These are phyloP conservation scores for Phaeotremella fagi DNA, from an alignment of 768 basidiomycete species.

Conservation along the genomic window DNA sequence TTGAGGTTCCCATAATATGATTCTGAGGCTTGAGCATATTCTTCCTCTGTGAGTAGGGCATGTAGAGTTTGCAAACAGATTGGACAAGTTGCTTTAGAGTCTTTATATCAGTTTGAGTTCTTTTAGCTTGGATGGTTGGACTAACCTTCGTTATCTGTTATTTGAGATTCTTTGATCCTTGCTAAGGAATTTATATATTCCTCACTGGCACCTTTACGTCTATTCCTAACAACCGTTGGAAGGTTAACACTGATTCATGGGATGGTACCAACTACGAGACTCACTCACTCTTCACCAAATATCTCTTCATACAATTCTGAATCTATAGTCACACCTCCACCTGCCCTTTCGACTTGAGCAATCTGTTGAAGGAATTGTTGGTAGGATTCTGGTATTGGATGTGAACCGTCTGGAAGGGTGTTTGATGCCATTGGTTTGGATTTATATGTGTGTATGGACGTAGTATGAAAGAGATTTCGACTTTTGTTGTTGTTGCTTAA, in stretches of 20 bases:
- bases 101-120: background rate
- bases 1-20: background rate
- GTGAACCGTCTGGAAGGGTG: too few species aligned
- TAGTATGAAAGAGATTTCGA: background rate
- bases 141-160: background rate
- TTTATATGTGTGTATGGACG: background rate
- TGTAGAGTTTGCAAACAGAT: conserved; percentile 2
- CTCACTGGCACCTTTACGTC: background rate
- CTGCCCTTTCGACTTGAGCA: background rate
- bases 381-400: background rate
- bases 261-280: background rate
- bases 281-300: background rate
- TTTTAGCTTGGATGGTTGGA: background rate
- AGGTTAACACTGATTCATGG: background rate
- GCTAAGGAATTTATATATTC: background rate
- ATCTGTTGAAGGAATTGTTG: background rate
- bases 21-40: conserved; percentile 4
- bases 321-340: background rate
- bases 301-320: conserved; percentile 4
- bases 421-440: background rate
- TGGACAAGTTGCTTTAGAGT: background rate
- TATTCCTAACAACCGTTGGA: background rate
- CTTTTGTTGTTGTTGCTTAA: too few species aligned
- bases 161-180: background rate
- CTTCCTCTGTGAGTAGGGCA: conserved; percentile 3